Conservation (phyloP, 306 rosid species). For the Inga laurina region DNA sequence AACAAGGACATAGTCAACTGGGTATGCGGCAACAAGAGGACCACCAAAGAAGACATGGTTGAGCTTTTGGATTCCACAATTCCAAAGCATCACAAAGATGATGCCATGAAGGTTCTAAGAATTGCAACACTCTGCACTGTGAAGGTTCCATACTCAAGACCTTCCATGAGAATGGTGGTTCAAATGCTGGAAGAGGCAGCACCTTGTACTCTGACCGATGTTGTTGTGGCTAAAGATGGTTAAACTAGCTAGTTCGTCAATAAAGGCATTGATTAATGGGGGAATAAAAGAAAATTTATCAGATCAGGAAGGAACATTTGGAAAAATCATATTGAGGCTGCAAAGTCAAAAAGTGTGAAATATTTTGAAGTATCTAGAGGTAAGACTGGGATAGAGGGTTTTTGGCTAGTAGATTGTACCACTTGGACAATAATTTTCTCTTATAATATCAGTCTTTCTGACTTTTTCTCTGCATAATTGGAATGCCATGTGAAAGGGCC, state of each 20-base stretch:
- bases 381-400: not conserved
- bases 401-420: not conserved
- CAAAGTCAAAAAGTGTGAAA: not conserved
- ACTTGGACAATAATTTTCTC: not conserved
- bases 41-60: constrained; percentile 23
- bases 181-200: constrained; percentile 69
- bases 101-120: constrained; percentile 48
- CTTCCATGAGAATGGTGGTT: constrained; percentile 70
- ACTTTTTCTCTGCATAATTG: not conserved
- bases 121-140: constrained; percentile 59
- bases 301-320: too few species aligned
- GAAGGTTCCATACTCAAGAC: constrained; percentile 50
- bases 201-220: constrained; percentile 41
- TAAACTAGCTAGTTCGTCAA: constrained; percentile 2
- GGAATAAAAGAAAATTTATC: not conserved
- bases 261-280: not conserved
- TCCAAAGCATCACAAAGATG: constrained; percentile 41
- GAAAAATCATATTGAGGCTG: not conserved
- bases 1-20: constrained; percentile 60
- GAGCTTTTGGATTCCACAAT: constrained; percentile 51
- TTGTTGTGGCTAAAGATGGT: constrained; percentile 37
- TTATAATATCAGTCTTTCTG: not conserved
- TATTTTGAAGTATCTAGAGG: not conserved
- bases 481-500: not conserved
- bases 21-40: constrained; percentile 44